Percentiles rank a stretch among this genome's conserved stretches.
Conservation (phyloP, 768 basidiomycete species). For the Agrocybe praecox region DNA sequence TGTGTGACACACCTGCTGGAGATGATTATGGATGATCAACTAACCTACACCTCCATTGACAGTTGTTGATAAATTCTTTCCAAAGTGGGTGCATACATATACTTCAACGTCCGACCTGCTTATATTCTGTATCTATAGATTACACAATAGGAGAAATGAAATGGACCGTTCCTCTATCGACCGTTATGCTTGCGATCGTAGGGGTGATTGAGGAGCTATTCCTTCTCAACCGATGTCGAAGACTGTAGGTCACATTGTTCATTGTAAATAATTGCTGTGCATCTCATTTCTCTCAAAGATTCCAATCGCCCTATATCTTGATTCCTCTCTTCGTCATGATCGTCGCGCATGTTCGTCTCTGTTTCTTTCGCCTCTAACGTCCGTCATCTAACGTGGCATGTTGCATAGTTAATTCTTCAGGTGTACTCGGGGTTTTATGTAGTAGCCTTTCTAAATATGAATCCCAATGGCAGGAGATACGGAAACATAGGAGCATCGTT, state of each 20-base stretch:
- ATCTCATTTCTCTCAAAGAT: constrained; percentile 7
- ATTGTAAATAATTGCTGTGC: not conserved
- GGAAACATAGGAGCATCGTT: constrained; percentile 19
- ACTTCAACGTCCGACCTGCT: no score
- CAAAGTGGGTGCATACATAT: constrained; percentile 4
- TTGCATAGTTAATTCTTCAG: constrained; percentile 18
- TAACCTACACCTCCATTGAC: not conserved
- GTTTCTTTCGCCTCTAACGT: not conserved
- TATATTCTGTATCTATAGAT: constrained; percentile 2
- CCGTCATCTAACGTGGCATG: not conserved
- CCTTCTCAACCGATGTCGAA: constrained; percentile 22
- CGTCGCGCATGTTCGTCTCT: constrained; percentile 15
- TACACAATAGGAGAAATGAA: constrained; percentile 13
- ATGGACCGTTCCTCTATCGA: constrained; percentile 22
- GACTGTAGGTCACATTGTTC: constrained; percentile 13
- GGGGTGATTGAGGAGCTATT: constrained; percentile 23
- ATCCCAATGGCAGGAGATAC: constrained; percentile 15
- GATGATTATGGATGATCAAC: not conserved
- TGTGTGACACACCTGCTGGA: constrained; percentile 1
- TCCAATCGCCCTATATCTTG: constrained; percentile 14
- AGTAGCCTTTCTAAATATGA: constrained; percentile 11
- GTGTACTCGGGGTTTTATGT: constrained; percentile 24
- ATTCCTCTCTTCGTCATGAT: constrained; percentile 15
- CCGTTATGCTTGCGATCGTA: constrained; percentile 16
- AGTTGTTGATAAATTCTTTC: constrained; percentile 19